Percentiles rank a stretch among this genome's conserved stretches.
phyloP scores from a whole-genome alignment of 805 yeast genomes.

The Saturnispora ahearnii region DNA sequence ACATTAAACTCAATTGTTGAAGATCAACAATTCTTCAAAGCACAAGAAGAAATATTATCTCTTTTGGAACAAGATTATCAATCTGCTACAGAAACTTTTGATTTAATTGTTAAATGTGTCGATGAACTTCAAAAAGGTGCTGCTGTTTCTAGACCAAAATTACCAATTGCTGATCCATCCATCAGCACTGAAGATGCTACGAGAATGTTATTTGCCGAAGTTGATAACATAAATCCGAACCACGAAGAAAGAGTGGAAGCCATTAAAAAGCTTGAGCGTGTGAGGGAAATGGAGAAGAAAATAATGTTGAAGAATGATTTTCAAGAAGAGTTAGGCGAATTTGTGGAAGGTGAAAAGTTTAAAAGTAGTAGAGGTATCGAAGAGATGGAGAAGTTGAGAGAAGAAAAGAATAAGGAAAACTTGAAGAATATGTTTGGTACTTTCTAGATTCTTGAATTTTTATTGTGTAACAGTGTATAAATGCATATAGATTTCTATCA shows the following conservation, averaged over 20 bases:
- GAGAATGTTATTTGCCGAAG: conserved; percentile 76
- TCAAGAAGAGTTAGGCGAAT: conserved; percentile 76
- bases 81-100: conserved; percentile 74
- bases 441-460: conserved; percentile 4
- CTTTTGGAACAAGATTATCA: conserved; percentile 76
- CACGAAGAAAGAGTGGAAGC: conserved; percentile 85
- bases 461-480: conserved; percentile 6
- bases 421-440: conserved; percentile 41
- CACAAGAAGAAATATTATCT: conserved; percentile 76
- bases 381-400: conserved; percentile 66
- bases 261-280: conserved; percentile 73
- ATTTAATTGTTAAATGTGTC: conserved; percentile 71
- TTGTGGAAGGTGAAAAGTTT: conserved; percentile 68
- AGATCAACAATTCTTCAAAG: conserved; percentile 84
- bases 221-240: conserved; percentile 68
- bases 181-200: conserved; percentile 48
- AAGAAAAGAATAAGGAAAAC: conserved; percentile 61
- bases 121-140: conserved; percentile 64
- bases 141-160: conserved; percentile 28
- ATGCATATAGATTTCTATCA: conserved; percentile 19
- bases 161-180: conserved; percentile 45
- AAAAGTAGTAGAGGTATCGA: conserved; percentile 85
- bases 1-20: conserved; percentile 86
- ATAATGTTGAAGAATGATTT: conserved; percentile 52
- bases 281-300: conserved; percentile 63